Evolutionary conservation across 768 basidiomycete species (phyloP).

Genomic region (Sarcodon sp.): DNA sequence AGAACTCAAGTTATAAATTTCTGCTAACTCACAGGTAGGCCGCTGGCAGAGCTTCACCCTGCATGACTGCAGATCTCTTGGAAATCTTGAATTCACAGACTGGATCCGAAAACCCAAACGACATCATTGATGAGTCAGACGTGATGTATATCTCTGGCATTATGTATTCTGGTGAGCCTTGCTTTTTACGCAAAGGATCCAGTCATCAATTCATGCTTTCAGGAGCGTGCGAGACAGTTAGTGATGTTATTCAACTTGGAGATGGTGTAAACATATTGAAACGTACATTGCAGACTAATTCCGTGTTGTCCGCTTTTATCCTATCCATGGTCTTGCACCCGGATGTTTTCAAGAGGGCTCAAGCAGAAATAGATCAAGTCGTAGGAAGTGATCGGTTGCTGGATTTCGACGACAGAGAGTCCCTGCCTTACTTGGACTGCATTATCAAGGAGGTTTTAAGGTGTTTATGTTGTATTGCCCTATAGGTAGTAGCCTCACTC

Average conservation of each 20-base stretch:
- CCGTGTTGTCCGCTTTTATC: conserved; percentile 24
- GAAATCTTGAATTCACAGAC: background rate
- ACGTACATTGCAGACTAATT: conserved; percentile 20
- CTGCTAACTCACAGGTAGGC: conserved; percentile 2
- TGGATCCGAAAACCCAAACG: background rate
- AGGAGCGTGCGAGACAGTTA: too few relatives aligned
- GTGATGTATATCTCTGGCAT: conserved; percentile 10
- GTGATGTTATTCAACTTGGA: too few relatives aligned
- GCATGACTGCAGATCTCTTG: background rate
- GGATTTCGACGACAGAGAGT: conserved; percentile 22
- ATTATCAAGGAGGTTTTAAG: conserved; percentile 22
- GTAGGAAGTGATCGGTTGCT: conserved; percentile 28
- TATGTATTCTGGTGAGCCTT: conserved; percentile 10
- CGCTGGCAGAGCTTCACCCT: conserved; percentile 8
- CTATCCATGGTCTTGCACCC: conserved; percentile 27
- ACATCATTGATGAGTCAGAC: conserved; percentile 9
- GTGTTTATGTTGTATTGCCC: conserved; percentile 1
- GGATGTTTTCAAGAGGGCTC: conserved; percentile 23
- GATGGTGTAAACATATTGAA: background rate
- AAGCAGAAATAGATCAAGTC: conserved; percentile 29
- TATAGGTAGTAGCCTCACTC: background rate
- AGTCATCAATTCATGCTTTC: background rate
- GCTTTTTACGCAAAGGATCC: background rate
- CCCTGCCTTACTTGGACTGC: conserved; percentile 28
- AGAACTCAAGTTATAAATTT: too few relatives aligned